These are phyloP conservation scores for Pelargonium australe DNA, from an alignment of 441 rosid species.

Conservation along the genomic window DNA sequence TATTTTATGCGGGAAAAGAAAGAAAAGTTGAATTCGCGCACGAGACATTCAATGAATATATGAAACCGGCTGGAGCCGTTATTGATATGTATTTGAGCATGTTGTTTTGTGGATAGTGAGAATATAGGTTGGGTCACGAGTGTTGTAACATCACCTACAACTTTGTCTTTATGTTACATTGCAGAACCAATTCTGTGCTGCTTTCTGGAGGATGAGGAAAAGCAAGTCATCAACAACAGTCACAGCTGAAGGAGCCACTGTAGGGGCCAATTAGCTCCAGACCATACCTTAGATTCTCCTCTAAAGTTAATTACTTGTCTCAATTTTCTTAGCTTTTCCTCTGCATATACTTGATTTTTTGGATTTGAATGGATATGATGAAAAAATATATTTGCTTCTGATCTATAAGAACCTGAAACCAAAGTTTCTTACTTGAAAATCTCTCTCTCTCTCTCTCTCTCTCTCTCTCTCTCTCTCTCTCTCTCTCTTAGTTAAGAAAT, in stretches of 20 bases:
- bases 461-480: no score
- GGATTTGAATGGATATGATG: no score
- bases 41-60: no score
- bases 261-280: background rate
- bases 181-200: constrained; percentile 74
- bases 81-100: background rate
- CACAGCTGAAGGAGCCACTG: background rate
- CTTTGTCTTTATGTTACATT: constrained; percentile 13
- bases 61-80: background rate
- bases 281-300: background rate
- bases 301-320: background rate
- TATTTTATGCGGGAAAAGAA: no score
- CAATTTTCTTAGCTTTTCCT: background rate
- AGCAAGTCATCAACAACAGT: constrained; percentile 22
- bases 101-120: background rate
- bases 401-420: no score
- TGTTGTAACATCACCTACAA: background rate
- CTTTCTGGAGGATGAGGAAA: constrained; percentile 93
- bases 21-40: no score
- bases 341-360: background rate
- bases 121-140: background rate
- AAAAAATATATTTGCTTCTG: no score
- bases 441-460: no score
- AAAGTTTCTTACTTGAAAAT: no score
- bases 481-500: no score